Conservation (phyloP, 139 green algal species). For the Micractinium conductrix region DNA sequence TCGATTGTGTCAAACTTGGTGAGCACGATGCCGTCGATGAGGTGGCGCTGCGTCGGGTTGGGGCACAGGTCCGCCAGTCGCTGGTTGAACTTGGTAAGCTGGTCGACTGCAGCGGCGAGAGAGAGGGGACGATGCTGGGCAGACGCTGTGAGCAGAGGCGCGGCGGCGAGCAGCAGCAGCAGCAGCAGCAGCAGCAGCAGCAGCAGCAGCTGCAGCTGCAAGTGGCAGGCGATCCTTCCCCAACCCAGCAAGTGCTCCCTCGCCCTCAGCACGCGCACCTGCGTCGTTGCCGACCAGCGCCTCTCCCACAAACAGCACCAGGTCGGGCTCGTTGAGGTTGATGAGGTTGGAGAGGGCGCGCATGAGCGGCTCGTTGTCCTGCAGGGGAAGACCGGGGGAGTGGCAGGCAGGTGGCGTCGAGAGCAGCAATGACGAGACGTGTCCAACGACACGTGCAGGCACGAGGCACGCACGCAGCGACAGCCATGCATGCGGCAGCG, state of each 20-base stretch:
- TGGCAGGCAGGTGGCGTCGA: background rate
- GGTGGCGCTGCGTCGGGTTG: conserved; percentile 31
- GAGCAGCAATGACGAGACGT: background rate
- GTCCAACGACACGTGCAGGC: background rate
- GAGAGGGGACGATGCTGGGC: background rate
- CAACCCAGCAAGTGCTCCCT: background rate
- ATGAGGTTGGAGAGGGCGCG: conserved; percentile 95
- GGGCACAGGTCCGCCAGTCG: conserved; percentile 75
- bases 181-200: no score
- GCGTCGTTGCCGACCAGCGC: conserved; percentile 97
- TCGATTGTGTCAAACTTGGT: conserved; percentile 99
- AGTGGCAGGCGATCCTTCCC: background rate
- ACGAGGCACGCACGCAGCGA: no score
- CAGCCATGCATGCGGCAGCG: no score
- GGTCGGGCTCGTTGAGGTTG: conserved; percentile 91
- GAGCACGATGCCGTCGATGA: conserved; percentile 76
- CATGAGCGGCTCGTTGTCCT: conserved; percentile 99
- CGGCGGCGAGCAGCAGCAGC: background rate
- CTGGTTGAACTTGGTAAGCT: conserved; percentile 98
- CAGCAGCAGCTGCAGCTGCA: no score
- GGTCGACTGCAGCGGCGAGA: conserved; percentile 84
- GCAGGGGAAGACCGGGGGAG: conserved; percentile 24
- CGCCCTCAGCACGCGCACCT: background rate
- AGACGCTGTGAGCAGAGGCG: background rate
- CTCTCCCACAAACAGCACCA: conserved; percentile 99